Evolutionary conservation across 1,284 basidiomycete species (phyloP), one percentile per base, ranked within the genome.

Genomic region (Microbotryum intermedium): DNA sequence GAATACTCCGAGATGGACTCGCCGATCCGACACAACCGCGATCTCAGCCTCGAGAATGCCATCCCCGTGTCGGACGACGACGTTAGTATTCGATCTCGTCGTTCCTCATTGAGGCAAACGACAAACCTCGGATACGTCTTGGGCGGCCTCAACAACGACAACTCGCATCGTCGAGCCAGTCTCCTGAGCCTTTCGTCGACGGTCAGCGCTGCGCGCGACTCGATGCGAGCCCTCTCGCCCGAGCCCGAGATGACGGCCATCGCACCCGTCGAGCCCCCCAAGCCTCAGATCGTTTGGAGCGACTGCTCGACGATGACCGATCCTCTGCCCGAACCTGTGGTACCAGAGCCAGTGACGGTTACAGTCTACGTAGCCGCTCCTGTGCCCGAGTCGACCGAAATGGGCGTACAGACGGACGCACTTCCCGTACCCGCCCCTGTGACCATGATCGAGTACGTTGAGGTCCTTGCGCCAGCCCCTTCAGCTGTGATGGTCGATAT

Each of bases 281-380:
- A 60, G 45, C 54, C 43, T 9, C n/a, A 55, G 23, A 55, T 67
- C 54, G 65, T 62, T 25, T 59, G 53, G 60, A 57, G 50, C 28
- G 70, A 71, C 51, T 53, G 57, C 21, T 43, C 25, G 4, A 62
- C 60, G 28, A 57, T 58, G 58, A 67, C 66, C 29, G 66, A 67
- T 39, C 34, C 62, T 6, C 34, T 25, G n/a, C 79, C 80, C 34
- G 85, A 86, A 71, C 77, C 86, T 53, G 81, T 30, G 34, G 55
- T 7, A 50, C 34, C 34, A 11, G 13, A 81, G 42, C 50, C 69
- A 30, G 59, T 62, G 30, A 61, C 62, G 47, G 60, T 55, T 21
- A 55, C 53, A n/a, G 73, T 77, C 47, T 74, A 71, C 60, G 70
- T 73, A 9, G 73, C 76, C 34, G 69, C 48, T 1, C 55, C 55